These are phyloP conservation scores for Zygotorulaspora chibaensis DNA, from an alignment of 805 yeast species.

Conservation along the genomic window DNA sequence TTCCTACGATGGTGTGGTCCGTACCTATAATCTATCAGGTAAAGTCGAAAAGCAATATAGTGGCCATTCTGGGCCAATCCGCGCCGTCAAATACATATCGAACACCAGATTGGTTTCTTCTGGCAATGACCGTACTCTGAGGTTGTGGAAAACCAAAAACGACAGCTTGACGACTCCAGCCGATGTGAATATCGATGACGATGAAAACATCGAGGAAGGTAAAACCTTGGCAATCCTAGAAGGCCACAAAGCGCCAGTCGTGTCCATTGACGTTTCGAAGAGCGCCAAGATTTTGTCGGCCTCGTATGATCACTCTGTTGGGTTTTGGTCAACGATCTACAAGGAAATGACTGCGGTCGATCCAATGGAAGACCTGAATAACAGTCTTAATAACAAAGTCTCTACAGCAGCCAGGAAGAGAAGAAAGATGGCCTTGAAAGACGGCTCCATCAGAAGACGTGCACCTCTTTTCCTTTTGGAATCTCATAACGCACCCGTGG, in stretches of 20 bases:
- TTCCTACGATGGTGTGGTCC: slow-evolving; percentile 89
- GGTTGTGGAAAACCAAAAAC: slow-evolving; percentile 76
- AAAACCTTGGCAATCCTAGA: slow-evolving; percentile 79
- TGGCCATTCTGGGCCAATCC: slow-evolving; percentile 87
- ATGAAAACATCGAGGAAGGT: slow-evolving; percentile 56
- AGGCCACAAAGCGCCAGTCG: slow-evolving; percentile 89
- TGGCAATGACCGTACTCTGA: slow-evolving; percentile 83
- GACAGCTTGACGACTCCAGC: slow-evolving; percentile 17
- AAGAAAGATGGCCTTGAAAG: slow-evolving; percentile 73
- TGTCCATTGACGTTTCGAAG: slow-evolving; percentile 57
- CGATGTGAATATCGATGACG: slow-evolving; percentile 39
- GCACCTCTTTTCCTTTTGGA: slow-evolving; percentile 76
- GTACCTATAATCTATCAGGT: slow-evolving; percentile 83
- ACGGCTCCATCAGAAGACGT: slow-evolving; percentile 70
- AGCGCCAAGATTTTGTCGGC: slow-evolving; percentile 73
- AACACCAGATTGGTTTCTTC: slow-evolving; percentile 74
- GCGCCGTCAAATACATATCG: slow-evolving; percentile 74
- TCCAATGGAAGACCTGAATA: slow-evolving; percentile 43
- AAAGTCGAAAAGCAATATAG: slow-evolving; percentile 70
- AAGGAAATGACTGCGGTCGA: slow-evolving; percentile 75
- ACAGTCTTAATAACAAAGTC: slow-evolving; percentile 38
- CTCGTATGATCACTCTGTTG: slow-evolving; percentile 72
- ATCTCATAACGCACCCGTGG: slow-evolving; percentile 84
- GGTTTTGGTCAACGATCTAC: slow-evolving; percentile 83
- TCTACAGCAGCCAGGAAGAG: slow-evolving; percentile 87